Base-by-base conservation (phyloP, 1,284 basidiomycete species). In the Trametes sp. region DNA sequence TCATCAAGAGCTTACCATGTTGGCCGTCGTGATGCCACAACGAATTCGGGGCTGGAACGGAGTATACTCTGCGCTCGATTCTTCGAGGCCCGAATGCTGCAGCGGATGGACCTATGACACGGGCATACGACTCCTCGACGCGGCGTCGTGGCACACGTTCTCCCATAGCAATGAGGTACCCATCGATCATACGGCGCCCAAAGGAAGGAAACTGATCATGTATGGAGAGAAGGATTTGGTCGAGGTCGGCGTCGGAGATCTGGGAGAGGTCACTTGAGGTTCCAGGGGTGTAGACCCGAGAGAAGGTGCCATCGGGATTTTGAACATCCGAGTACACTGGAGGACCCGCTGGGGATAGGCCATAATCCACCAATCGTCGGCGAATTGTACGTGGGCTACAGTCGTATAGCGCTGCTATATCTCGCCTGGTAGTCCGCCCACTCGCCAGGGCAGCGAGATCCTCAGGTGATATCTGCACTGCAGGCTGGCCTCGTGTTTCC, bases 1-100 rank as follows among this genome's bases (percentile, higher is more conserved):
- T n/a, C 11, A n/a, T 1, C n/a, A n/a, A n/a, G n/a, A n/a, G 57
- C 72, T 51, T 63, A 76, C 76, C 74, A 59, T 76, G 76, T 52
- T 78, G 73, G 4, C 75, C 75, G 63, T 77, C 74, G 33, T 73
- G 69, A 65, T 76, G 75, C 69, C 68, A 72, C 1, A 76, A 61
- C 1, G 73, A 70, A 41, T 72, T 71, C 7, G 74, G 65, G 2
- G 72, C 74, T 1, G 75, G 57, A 0, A 77, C 75, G 0, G 54
- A 26, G 56, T 76, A 77, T 16, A 36, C 55, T 4, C 59, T 36
- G 0, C 69, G 62, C 10, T 62, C 41, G 23, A 75, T 71, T 1
- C 38, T 58, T 0, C 68, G 62, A 8, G 42, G 33, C 21, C 65
- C 67, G 57, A 75, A 74, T 4, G 54, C 36, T 7, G 33, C 6